Evolutionary conservation across 345 rosid genomes (phyloP).

Genomic region (Lenwebbia sp.): DNA sequence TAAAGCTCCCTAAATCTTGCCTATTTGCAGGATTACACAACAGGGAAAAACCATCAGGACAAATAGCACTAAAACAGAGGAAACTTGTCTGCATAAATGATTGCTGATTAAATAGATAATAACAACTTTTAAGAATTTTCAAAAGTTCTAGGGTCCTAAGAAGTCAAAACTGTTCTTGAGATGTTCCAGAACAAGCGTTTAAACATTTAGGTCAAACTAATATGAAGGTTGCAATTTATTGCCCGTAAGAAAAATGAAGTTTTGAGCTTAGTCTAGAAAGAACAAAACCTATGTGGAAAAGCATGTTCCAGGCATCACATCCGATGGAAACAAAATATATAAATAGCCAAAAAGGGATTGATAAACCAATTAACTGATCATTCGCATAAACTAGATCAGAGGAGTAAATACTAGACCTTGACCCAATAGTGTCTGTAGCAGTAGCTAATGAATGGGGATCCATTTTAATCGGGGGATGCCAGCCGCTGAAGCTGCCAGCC

Average conservation of each 20-base stretch:
- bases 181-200: not conserved
- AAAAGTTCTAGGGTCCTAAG: not conserved
- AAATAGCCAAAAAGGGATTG: not conserved
- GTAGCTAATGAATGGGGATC: constrained; percentile 51
- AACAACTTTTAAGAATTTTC: not conserved
- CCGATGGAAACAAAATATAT: not conserved
- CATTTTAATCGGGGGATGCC: constrained; percentile 76
- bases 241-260: not conserved
- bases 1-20: not conserved
- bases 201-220: not conserved
- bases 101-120: not conserved
- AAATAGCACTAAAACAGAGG: not conserved
- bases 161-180: not conserved
- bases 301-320: not conserved
- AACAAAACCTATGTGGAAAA: not conserved
- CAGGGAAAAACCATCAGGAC: not conserved
- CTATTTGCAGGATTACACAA: not conserved
- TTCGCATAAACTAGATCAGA: not conserved
- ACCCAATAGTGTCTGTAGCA: constrained; percentile 13
- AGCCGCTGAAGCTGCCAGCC: constrained; percentile 91
- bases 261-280: not conserved
- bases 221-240: not conserved
- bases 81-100: not conserved
- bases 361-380: not conserved
- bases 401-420: constrained; percentile 25